These are phyloP conservation scores for Brasenia schreberi DNA, from an alignment of 164 flowering plant genomes.

Conservation along the genomic window DNA sequence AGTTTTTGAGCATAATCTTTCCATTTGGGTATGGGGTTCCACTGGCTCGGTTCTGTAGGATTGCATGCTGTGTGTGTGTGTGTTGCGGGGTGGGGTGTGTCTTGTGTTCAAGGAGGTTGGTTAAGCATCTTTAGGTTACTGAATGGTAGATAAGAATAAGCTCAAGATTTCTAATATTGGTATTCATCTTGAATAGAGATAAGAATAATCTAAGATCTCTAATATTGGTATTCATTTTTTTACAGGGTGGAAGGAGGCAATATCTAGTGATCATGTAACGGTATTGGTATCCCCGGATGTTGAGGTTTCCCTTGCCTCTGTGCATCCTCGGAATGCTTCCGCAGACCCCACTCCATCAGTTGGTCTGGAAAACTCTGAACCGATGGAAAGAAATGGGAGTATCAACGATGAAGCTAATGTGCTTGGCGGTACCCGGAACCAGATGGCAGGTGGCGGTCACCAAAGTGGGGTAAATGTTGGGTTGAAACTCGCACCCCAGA, in stretches of 20 bases:
- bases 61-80: too few relatives aligned
- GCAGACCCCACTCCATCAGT: conserved; percentile 16
- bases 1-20: too few relatives aligned
- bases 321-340: background rate
- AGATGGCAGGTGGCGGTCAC: conserved; percentile 1
- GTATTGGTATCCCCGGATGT: conserved; percentile 29
- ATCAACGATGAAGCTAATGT: conserved; percentile 5
- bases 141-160: background rate
- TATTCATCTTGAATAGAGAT: too few relatives aligned
- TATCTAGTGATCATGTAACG: conserved; percentile 49
- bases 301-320: background rate
- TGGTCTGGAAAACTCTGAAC: conserved; percentile 11
- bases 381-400: background rate
- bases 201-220: too few relatives aligned
- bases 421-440: conserved; percentile 24
- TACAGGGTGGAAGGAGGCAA: conserved; percentile 85
- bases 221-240: too few relatives aligned
- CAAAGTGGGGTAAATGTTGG: conserved; percentile 10
- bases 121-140: background rate
- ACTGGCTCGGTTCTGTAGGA: too few relatives aligned
- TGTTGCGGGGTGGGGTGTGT: too few relatives aligned
- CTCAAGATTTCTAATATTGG: background rate
- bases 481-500: conserved; percentile 19
- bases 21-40: too few relatives aligned
- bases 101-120: too few relatives aligned